These are phyloP conservation scores for Samsoniella hepiali DNA, from an alignment of 2,329 filamentous ascomycete species.

Conservation along the genomic window DNA sequence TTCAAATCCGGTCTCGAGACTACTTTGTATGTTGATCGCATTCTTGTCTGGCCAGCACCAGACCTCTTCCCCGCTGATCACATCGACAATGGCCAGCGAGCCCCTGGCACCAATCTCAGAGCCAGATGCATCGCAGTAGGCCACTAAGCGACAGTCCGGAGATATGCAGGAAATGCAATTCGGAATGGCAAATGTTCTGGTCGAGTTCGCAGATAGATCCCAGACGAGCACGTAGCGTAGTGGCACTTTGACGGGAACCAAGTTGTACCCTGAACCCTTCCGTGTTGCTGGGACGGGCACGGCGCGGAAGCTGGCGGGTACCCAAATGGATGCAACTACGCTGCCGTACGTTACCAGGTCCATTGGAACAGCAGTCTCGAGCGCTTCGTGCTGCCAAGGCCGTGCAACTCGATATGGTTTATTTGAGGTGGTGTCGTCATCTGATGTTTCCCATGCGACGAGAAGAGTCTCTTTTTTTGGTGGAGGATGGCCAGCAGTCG, in stretches of 20 bases:
- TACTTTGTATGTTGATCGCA: slow-evolving; percentile 25
- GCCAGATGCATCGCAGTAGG: slow-evolving; percentile 37
- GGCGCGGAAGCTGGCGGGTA: slow-evolving; percentile 36
- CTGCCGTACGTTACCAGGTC: slow-evolving; percentile 37
- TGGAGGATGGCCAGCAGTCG: slow-evolving; percentile 36
- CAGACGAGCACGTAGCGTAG: slow-evolving; percentile 38
- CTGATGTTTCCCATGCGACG: slow-evolving; percentile 38
- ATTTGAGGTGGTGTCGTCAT: slow-evolving; percentile 25
- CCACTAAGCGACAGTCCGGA: slow-evolving; percentile 40
- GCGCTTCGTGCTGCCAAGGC: slow-evolving; percentile 37
- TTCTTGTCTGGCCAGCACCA: slow-evolving; percentile 39
- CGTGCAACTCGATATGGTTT: slow-evolving; percentile 36
- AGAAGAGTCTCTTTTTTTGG: slow-evolving; percentile 38
- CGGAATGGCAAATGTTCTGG: slow-evolving; percentile 38
- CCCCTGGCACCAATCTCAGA: slow-evolving; percentile 33
- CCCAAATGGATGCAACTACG: slow-evolving; percentile 40
- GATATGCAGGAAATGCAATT: slow-evolving; percentile 38
- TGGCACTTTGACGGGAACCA: slow-evolving; percentile 32
- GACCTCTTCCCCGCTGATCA: slow-evolving; percentile 34
- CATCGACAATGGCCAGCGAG: slow-evolving; percentile 37
- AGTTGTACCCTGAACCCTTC: slow-evolving; percentile 31
- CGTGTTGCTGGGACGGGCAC: slow-evolving; percentile 28
- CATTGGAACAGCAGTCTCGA: slow-evolving; percentile 39
- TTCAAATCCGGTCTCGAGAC: slow-evolving; percentile 26
- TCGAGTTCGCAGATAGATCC: slow-evolving; percentile 39